Evolutionary conservation across 73 alveolate species (phyloP).

Genomic region (Paramecium octaurelia): DNA sequence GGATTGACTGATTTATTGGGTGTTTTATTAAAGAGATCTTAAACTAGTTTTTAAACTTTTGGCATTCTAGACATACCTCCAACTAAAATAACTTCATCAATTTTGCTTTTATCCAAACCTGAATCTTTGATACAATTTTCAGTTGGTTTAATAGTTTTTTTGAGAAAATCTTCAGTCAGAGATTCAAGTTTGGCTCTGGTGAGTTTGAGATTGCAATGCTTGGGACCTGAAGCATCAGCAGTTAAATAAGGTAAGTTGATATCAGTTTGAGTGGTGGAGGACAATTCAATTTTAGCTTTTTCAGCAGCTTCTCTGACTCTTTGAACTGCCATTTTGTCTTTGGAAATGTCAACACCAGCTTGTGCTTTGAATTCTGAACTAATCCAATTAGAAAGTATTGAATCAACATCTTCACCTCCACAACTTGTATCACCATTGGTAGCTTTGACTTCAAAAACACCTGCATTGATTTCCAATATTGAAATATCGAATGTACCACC

Average conservation of each 20-base stretch:
- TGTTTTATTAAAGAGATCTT: conserved; percentile 81
- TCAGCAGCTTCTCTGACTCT: conserved; percentile 94
- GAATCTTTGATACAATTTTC: conserved; percentile 90
- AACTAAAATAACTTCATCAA: conserved; percentile 94
- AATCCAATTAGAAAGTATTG: conserved; percentile 69
- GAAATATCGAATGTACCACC: conserved; percentile 99
- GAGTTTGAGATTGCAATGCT: conserved; percentile 81
- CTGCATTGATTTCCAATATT: conserved; percentile 91
- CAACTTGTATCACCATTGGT: conserved; percentile 96
- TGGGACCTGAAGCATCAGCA: conserved; percentile 92
- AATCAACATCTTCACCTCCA: conserved; percentile 98
- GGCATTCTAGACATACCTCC: conserved; percentile 99
- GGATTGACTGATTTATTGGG: conserved; percentile 89
- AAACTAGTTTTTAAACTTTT: conserved; percentile 87
- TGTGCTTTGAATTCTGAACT: conserved; percentile 84
- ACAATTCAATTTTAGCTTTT: conserved; percentile 94
- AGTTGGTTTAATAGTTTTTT: conserved; percentile 80
- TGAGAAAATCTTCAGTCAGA: conserved; percentile 69
- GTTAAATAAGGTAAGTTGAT: conserved; percentile 89
- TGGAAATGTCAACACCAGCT: conserved; percentile 82
- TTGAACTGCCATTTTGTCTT: conserved; percentile 87
- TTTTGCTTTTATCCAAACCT: conserved; percentile 83
- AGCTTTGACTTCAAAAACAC: conserved; percentile 97
- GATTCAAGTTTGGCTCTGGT: conserved; percentile 89
- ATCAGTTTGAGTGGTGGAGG: conserved; percentile 86